These are phyloP conservation scores for Bonia amplexicaulis DNA, from an alignment of 176 grass and related monocot genomes.

Conservation along the genomic window DNA sequence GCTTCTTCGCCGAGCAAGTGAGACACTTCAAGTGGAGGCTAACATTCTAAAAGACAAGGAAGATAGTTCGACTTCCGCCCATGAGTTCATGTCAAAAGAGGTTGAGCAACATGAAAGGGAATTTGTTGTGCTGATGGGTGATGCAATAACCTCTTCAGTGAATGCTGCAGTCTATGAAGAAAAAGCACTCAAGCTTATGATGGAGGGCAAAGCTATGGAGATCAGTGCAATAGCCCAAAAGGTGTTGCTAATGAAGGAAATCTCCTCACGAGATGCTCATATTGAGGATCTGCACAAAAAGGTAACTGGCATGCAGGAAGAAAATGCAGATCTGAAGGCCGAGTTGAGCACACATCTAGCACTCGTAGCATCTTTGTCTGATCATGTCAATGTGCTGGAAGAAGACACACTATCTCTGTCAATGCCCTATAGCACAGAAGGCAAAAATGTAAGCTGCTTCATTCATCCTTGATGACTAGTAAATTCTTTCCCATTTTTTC, in stretches of 20 bases:
- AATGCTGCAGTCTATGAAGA: constrained; percentile 56
- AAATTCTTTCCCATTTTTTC: neutral
- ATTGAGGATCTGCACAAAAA: constrained; percentile 50
- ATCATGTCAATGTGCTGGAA: constrained; percentile 56
- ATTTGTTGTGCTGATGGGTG: constrained; percentile 50
- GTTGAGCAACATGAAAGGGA: constrained; percentile 49
- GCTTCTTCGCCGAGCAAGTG: constrained; percentile 38
- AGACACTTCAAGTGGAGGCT: constrained; percentile 42
- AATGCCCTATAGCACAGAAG: constrained; percentile 25
- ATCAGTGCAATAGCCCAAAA: constrained; percentile 38
- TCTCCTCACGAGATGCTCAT: constrained; percentile 36
- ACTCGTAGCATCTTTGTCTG: constrained; percentile 47
- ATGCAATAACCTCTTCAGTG: constrained; percentile 43
- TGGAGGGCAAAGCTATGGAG: constrained; percentile 49
- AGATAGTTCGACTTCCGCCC: constrained; percentile 24
- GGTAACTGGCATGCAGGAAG: constrained; percentile 39
- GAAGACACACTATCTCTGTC: constrained; percentile 46
- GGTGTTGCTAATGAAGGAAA: constrained; percentile 43
- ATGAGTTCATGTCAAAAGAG: constrained; percentile 39
- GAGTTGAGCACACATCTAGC: constrained; percentile 39
- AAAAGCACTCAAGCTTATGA: constrained; percentile 50
- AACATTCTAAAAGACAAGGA: constrained; percentile 30
- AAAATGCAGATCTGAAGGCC: constrained; percentile 55
- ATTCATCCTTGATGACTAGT: neutral
- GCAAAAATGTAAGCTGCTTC: constrained; percentile 37